Evolutionary conservation across 2,329 filamentous ascomycete genomes (phyloP).

Genomic region (Colletotrichum viniferum): DNA sequence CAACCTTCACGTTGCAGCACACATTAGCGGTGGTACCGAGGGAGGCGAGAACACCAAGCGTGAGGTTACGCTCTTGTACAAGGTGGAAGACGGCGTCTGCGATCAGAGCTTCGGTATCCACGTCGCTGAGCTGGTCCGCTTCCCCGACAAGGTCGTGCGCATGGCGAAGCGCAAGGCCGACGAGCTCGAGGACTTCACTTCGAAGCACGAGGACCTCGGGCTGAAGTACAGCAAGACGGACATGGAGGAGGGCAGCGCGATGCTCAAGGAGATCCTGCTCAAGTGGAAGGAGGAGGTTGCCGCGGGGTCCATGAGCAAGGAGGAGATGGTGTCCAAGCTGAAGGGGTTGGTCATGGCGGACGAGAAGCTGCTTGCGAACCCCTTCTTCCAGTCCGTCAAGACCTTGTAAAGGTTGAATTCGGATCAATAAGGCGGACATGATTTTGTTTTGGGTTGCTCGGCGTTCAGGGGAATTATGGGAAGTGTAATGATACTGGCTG

Average conservation of each 20-base stretch:
- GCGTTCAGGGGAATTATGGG: not conserved
- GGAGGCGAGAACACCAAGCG: constrained; percentile 59
- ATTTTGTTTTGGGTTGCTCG: not conserved
- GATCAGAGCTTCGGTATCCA: constrained; percentile 99
- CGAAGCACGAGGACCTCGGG: constrained; percentile 69
- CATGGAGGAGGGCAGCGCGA: constrained; percentile 83
- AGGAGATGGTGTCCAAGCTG: constrained; percentile 80
- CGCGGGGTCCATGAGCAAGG: constrained; percentile 64
- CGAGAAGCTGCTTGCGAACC: constrained; percentile 65
- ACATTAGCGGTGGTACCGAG: constrained; percentile 68
- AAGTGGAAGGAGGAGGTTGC: constrained; percentile 84
- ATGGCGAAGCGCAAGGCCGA: constrained; percentile 99
- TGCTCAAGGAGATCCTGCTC: constrained; percentile 83
- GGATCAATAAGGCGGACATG: not conserved
- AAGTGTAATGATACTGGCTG: not conserved
- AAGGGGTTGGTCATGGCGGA: constrained; percentile 79
- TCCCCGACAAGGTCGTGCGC: constrained; percentile 94
- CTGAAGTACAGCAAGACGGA: constrained; percentile 78
- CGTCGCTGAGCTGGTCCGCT: constrained; percentile 94
- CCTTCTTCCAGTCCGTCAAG: constrained; percentile 73
- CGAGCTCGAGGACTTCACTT: constrained; percentile 94
- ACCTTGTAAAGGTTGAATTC: constrained; percentile 43
- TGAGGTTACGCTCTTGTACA: constrained; percentile 95
- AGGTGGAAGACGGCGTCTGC: constrained; percentile 92
- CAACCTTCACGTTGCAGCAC: constrained; percentile 95